A percentile compares a stretch with the other conserved stretches of the same genome.
phyloP scores from a whole-genome alignment of 306 rosid species.

The Vigna nakashimae region DNA sequence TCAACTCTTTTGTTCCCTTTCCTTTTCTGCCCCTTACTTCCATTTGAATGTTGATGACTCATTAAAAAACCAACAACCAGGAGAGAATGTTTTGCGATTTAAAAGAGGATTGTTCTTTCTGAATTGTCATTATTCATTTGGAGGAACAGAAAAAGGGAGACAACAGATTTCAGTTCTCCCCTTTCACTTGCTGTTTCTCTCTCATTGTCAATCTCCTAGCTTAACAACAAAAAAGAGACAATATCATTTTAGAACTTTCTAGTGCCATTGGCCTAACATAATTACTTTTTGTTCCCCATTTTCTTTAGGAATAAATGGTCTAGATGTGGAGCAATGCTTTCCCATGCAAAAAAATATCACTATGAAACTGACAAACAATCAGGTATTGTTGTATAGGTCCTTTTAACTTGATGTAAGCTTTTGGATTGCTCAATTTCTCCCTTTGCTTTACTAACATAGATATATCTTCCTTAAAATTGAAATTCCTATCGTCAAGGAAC shows the following conservation, averaged over 20 bases:
- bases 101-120: not conserved
- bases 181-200: not conserved
- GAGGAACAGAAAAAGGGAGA: conserved; percentile 2
- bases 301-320: conserved; percentile 59
- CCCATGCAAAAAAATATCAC: conserved; percentile 71
- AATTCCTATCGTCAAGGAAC: not conserved
- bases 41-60: not conserved
- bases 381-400: conserved; percentile 55
- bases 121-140: not conserved
- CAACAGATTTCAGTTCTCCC: not conserved
- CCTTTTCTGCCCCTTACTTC: not conserved
- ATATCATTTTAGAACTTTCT: conserved; percentile 33
- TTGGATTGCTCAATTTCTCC: conserved; percentile 13
- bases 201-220: conserved; percentile 12
- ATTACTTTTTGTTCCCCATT: conserved; percentile 33
- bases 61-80: not conserved
- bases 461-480: conserved; percentile 3
- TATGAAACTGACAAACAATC: conserved; percentile 72
- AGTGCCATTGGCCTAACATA: conserved; percentile 42
- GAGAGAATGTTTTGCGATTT: not conserved
- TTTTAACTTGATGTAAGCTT: conserved; percentile 15
- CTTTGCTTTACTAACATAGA: not conserved
- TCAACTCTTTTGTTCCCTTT: not conserved
- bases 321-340: conserved; percentile 79
- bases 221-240: not conserved